Evolutionary conservation across 192 early-diverging fungal species (phyloP), one percentile per base, ranked within the genome.

Genomic region (Backusella circina): DNA sequence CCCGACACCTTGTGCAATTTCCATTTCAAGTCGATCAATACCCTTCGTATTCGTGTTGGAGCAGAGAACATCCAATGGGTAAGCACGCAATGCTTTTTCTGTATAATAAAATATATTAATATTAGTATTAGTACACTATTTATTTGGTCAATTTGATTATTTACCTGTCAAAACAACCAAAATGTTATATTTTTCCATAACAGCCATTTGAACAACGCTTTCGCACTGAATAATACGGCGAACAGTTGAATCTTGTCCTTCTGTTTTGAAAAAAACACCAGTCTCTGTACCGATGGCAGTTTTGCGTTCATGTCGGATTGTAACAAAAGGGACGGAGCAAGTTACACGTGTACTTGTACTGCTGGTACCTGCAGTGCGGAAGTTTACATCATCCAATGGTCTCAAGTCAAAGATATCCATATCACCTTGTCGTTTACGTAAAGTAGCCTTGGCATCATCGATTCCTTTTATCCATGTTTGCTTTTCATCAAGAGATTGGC

Each of bases 261-360:
- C 86, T 18, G 73, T 50, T 16, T 77, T 77, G 54, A 77, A 77
- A 73, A 89, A 97, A 18, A 98, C 83, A 21, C 97, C 97, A 12
- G 86, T 81, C 50, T 98, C 96, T 0, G 96, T 94, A 67, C 94
- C 97, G 36, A 98, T 82, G 15, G 95, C 87, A 50, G 97, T 85
- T 47, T 88, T 78, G 8, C 85, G 85, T 71, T 88, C 87, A 61
- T 86, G 82, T 32, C 47, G 64, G 26, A 65, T 33, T 12, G 71
- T 47, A 8, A 78, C 83, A 51, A 83, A 86, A 4, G 84, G 83
- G 12, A 84, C 73, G 0, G 86, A 88, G 65, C 88, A 88, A 65
- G 86, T 91, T 67, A 92, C 82, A 44, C 84, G 85, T 67, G 84
- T 87, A 30, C 74, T 77, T 23, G 81, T 75, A n/a, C 78, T 65